Evolutionary conservation across 108 stramenopile genomes (phyloP).

Genomic region (Skeletonema tropicum): DNA sequence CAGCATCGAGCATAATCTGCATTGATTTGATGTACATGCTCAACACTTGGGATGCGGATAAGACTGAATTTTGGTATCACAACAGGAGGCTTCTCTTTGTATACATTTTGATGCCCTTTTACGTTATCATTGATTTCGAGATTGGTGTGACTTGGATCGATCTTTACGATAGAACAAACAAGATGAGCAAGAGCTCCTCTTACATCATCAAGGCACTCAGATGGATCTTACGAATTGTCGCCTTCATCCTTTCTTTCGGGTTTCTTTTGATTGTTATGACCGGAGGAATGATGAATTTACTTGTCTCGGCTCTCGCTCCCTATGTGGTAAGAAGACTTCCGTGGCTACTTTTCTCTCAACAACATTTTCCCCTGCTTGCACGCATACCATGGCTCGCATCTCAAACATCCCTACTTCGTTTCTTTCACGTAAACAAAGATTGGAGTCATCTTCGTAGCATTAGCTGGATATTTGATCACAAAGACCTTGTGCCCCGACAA

Average conservation of each 20-base stretch:
- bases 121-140: constrained; percentile 37
- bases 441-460: constrained; percentile 8
- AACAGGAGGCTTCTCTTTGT: constrained; percentile 18
- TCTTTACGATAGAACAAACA: constrained; percentile 42
- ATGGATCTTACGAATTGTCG: constrained; percentile 12
- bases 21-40: constrained; percentile 25
- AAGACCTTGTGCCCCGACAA: constrained; percentile 39
- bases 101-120: not conserved
- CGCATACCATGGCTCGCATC: too few species aligned
- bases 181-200: constrained; percentile 47
- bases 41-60: constrained; percentile 37
- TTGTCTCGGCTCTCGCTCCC: constrained; percentile 12
- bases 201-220: constrained; percentile 27
- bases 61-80: constrained; percentile 40
- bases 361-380: too few species aligned
- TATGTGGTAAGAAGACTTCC: constrained; percentile 13
- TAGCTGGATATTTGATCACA: constrained; percentile 35
- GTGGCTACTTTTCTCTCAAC: too few species aligned
- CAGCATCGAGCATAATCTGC: not conserved
- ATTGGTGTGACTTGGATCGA: constrained; percentile 53
- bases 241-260: constrained; percentile 16
- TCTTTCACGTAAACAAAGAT: not conserved
- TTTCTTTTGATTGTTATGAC: constrained; percentile 2
- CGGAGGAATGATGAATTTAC: constrained; percentile 12
- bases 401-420: too few species aligned